Conservation (phyloP, 2,329 filamentous ascomycete species). For the Onygena corvina region DNA sequence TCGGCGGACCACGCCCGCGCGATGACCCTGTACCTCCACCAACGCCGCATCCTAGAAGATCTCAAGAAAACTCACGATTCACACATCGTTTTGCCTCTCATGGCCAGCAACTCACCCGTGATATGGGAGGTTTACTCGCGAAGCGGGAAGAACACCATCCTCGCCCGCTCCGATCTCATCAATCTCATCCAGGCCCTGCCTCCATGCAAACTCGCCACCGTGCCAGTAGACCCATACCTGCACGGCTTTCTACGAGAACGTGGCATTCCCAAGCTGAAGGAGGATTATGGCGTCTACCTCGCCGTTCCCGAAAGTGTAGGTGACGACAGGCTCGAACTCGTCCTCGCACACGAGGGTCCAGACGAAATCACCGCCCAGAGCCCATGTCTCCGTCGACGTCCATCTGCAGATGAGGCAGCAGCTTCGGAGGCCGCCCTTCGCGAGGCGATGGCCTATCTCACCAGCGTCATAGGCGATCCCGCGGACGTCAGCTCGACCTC, state of each 20-base stretch:
- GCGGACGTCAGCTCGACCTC: constrained; percentile 43
- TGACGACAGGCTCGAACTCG: constrained; percentile 29
- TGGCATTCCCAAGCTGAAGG: constrained; percentile 28
- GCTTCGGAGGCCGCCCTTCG: constrained; percentile 47
- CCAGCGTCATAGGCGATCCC: constrained; percentile 43
- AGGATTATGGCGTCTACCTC: constrained; percentile 37
- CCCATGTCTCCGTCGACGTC: constrained; percentile 44
- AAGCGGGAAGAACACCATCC: constrained; percentile 62
- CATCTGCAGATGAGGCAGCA: constrained; percentile 43
- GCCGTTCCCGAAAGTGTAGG: constrained; percentile 35
- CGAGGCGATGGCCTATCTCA: constrained; percentile 47
- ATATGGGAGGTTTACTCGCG: constrained; percentile 82
- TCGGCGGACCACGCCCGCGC: constrained; percentile 70
- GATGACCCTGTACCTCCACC: constrained; percentile 74
- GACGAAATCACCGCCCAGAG: constrained; percentile 29
- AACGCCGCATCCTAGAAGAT: constrained; percentile 68
- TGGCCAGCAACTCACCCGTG: constrained; percentile 46
- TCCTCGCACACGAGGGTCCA: constrained; percentile 41
- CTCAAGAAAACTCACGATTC: constrained; percentile 70
- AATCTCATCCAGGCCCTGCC: constrained; percentile 40
- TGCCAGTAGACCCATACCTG: constrained; percentile 40
- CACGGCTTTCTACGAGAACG: constrained; percentile 36
- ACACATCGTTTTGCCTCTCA: constrained; percentile 71
- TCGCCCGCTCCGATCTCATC: constrained; percentile 39
- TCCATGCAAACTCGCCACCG: constrained; percentile 32